phyloP scores from a whole-genome alignment of 306 rosid species.

The Cicer bijugum region DNA sequence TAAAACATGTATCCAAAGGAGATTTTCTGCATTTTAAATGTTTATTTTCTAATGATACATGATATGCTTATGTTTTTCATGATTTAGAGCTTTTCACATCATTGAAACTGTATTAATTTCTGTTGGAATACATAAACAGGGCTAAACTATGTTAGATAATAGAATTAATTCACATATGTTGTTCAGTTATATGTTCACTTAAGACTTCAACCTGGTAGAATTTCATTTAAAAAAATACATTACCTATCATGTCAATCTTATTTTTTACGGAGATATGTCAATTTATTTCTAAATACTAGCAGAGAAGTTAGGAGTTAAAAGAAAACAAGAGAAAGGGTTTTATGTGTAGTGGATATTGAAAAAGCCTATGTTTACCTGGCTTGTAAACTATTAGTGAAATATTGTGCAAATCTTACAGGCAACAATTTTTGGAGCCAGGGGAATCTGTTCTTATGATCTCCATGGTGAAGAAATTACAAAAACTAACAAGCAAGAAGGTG shows the following conservation, averaged over 20 bases:
- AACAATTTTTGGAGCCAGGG: slow-evolving; percentile 93
- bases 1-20: slow-evolving; percentile 20
- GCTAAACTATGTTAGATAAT: background rate
- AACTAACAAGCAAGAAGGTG: slow-evolving; percentile 93
- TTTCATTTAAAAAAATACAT: background rate
- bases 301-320: background rate
- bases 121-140: background rate
- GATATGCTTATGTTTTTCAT: slow-evolving; percentile 24
- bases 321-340: background rate
- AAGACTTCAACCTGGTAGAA: background rate
- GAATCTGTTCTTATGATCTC: slow-evolving; percentile 97
- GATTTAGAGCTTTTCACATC: slow-evolving; percentile 2
- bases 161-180: no score
- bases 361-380: slow-evolving; percentile 18
- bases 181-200: no score
- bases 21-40: slow-evolving; percentile 27
- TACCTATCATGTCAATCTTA: background rate
- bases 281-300: background rate
- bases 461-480: slow-evolving; percentile 91
- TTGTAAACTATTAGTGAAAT: slow-evolving; percentile 18
- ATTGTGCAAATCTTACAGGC: slow-evolving; percentile 60
- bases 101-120: background rate
- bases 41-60: slow-evolving; percentile 17
- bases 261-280: background rate
- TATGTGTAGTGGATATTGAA: slow-evolving; percentile 7